These are phyloP conservation scores for Saccharomycodes ludwigii DNA, from an alignment of 805 yeast genomes.

Conservation along the genomic window DNA sequence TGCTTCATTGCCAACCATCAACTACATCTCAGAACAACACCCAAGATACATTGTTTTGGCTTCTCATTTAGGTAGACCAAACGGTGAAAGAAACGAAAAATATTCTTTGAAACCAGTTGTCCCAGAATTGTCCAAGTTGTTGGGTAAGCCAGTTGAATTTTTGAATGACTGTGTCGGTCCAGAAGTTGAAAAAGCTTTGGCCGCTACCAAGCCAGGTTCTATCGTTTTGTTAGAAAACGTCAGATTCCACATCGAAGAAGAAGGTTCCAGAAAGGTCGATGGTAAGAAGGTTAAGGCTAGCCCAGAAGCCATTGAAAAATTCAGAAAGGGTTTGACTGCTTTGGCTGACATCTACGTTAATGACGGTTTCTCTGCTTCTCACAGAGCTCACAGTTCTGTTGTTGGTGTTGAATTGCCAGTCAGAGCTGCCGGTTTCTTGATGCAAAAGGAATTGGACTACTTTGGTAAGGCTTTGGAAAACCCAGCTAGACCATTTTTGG, in stretches of 20 bases:
- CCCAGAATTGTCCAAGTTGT: conserved; percentile 68
- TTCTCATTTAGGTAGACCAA: conserved; percentile 98
- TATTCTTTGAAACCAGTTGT: conserved; percentile 92
- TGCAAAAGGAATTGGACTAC: conserved; percentile 94
- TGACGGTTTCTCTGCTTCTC: conserved; percentile 99
- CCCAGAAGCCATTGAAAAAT: conserved; percentile 66
- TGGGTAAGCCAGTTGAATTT: conserved; percentile 67
- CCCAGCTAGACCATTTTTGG: conserved; percentile 97
- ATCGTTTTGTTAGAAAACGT: conserved; percentile 91
- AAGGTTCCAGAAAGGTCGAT: conserved; percentile 83
- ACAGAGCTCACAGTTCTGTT: conserved; percentile 99
- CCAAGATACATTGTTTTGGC: conserved; percentile 90
- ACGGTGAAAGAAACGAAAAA: conserved; percentile 78
- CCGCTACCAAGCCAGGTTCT: conserved; percentile 63
- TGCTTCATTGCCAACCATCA: conserved; percentile 97
- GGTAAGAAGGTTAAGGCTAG: conserved; percentile 93
- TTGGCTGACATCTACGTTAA: conserved; percentile 95
- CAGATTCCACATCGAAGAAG: conserved; percentile 97
- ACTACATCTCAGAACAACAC: conserved; percentile 82
- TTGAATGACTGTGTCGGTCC: conserved; percentile 86
- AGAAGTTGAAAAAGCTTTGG: conserved; percentile 73
- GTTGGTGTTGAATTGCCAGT: conserved; percentile 93
- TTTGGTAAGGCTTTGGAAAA: conserved; percentile 97
- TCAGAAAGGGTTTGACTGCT: conserved; percentile 82
- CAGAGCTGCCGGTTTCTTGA: conserved; percentile 97